Conservation (phyloP, 495 filamentous ascomycete species). For the Penicillium alfredii region DNA sequence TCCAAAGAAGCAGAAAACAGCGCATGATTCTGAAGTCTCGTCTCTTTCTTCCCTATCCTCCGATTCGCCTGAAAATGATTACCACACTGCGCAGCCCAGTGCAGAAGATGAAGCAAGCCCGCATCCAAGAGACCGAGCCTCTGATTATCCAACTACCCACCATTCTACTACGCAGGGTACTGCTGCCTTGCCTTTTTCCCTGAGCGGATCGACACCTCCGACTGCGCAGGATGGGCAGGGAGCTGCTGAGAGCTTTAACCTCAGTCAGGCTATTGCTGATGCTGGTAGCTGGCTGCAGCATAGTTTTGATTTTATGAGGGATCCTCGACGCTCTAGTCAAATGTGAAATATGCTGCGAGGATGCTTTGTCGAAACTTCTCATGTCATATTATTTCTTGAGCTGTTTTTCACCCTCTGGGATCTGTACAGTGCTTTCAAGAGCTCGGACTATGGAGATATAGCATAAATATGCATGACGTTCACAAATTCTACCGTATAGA, state of each 20-base stretch:
- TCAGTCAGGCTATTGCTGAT: slow-evolving; percentile 41
- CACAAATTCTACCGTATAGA: too few relatives aligned
- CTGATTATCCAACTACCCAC: slow-evolving; percentile 1
- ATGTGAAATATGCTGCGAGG: too few relatives aligned
- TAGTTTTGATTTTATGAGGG: slow-evolving; percentile 36
- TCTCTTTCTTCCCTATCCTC: neutral
- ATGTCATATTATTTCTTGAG: too few relatives aligned
- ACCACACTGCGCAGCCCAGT: slow-evolving; percentile 5
- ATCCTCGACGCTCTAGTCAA: slow-evolving; percentile 13
- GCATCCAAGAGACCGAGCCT: neutral
- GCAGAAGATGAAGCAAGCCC: neutral
- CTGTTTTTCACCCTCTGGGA: too few relatives aligned
- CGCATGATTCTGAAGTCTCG: neutral
- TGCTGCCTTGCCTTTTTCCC: slow-evolving; percentile 25
- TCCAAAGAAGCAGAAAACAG: slow-evolving; percentile 12
- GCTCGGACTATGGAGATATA: too few relatives aligned
- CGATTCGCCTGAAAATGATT: neutral
- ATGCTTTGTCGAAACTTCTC: too few relatives aligned
- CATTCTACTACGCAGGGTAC: slow-evolving; percentile 8
- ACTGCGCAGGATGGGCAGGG: slow-evolving; percentile 38
- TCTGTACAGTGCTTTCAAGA: too few relatives aligned
- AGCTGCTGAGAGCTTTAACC: slow-evolving; percentile 30
- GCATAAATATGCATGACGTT: too few relatives aligned
- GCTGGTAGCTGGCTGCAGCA: slow-evolving; percentile 42
- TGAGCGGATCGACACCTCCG: slow-evolving; percentile 30